phyloP scores from a whole-genome alignment of 1,284 basidiomycete genomes.

The Pyrrhoderma lamaoense region DNA sequence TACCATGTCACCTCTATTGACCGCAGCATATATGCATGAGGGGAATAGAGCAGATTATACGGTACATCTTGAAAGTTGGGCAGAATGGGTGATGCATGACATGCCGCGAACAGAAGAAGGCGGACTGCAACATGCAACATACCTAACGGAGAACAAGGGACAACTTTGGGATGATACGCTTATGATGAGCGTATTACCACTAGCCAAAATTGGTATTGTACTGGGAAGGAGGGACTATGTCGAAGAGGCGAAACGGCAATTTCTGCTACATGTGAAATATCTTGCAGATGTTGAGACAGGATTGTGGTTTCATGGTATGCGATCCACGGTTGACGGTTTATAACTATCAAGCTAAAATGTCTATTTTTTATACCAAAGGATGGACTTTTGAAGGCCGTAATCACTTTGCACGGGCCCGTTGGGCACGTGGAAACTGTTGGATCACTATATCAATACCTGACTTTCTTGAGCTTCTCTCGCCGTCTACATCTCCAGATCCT shows the following conservation, averaged over 20 bases:
- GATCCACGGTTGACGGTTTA: constrained; percentile 17
- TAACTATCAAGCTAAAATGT: constrained; percentile 20
- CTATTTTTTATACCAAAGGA: constrained; percentile 24
- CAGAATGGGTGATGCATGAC: constrained; percentile 57
- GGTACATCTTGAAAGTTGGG: constrained; percentile 53
- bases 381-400: constrained; percentile 47
- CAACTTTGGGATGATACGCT: constrained; percentile 64
- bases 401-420: constrained; percentile 48
- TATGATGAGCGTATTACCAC: constrained; percentile 58
- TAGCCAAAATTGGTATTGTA: constrained; percentile 56
- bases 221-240: constrained; percentile 47
- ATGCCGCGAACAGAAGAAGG: constrained; percentile 51
- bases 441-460: constrained; percentile 56
- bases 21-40: constrained; percentile 48
- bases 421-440: constrained; percentile 64
- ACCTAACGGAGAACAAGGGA: constrained; percentile 44
- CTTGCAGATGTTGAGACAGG: constrained; percentile 43
- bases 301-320: constrained; percentile 48
- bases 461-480: constrained; percentile 47
- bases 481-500: constrained; percentile 21
- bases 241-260: constrained; percentile 55
- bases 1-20: constrained; percentile 58
- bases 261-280: constrained; percentile 48
- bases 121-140: constrained; percentile 58
- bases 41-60: constrained; percentile 33